Base-by-base conservation (phyloP, 768 basidiomycete genomes). In the Phlegmacium glaucopus region DNA sequence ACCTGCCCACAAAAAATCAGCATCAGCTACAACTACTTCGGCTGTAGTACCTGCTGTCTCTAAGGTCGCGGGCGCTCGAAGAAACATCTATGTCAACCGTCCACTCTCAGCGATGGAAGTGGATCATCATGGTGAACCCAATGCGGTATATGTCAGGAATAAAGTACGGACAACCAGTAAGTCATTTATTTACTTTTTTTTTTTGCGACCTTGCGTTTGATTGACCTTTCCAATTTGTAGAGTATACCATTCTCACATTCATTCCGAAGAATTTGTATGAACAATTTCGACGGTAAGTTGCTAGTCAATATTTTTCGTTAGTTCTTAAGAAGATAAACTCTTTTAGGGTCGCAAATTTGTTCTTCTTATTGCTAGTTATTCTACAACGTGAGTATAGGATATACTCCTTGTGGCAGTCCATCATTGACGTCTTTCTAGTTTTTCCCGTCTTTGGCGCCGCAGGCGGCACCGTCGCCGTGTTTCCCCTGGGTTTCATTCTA, bases 101-200 rank as follows among this genome's bases (percentile, higher is more conserved):
- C 79, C 83, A 1, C 70, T 89, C 27, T 74, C 85, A 6, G 69
- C 78, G 16, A 68, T 74, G 54, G 86, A 93, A 65, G 65, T 86
- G 34, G 83, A 86, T 58, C 65, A 71, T 3, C 61, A 80, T 40
- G 90, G 90, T n/a, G 87, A 94, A 48, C 93, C 90, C 0, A 67
- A 78, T 44, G 80, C 70, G 32, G 78, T 81, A n/a, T 97, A 94
- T 66, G 79, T 80, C 26, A 73, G 94, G 59, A 97, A 96, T 64
- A 97, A 96, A 78, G 92, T 97, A 53, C 77, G 87, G 61, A 96
- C 94, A 34, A 89, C 87, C 55, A 95, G 91, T 93, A 66, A 70
- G 88, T 81, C 10, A 47, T 39, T 35, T 16, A 32, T 41, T 25
- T 44, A 6, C 27, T 29, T 30, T 10, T 8, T 12, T 42, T 26